Conservation (phyloP, 2,329 filamentous ascomycete genomes). For the Aspergillus oerlinghausenensis region DNA sequence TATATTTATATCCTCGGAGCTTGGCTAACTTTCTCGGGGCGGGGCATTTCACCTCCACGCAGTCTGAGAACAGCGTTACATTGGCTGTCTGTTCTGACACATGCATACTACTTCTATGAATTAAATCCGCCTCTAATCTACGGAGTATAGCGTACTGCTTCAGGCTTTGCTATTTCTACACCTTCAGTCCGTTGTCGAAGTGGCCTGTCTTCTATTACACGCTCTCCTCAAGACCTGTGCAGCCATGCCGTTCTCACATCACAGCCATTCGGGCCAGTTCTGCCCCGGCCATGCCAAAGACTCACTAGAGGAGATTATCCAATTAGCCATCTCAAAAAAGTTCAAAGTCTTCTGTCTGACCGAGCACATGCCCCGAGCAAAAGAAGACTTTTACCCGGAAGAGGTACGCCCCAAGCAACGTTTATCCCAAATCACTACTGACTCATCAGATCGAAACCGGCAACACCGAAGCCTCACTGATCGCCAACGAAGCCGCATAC, state of each 20-base stretch:
- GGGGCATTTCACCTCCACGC: background rate
- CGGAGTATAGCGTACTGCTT: background rate
- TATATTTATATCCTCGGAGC: background rate
- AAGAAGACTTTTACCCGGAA: conserved; percentile 84
- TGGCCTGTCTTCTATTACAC: background rate
- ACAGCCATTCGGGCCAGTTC: conserved; percentile 97
- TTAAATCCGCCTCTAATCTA: background rate
- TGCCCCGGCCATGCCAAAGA: conserved; percentile 85
- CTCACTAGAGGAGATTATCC: conserved; percentile 76
- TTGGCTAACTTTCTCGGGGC: background rate
- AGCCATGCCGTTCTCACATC: conserved; percentile 91
- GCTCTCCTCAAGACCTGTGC: background rate
- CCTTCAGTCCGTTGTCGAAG: background rate
- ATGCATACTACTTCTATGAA: background rate
- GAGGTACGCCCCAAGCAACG: conserved; percentile 52
- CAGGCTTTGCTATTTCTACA: background rate
- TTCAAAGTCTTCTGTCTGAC: conserved; percentile 84
- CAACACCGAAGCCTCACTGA: conserved; percentile 26
- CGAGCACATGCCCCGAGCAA: conserved; percentile 87
- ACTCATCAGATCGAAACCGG: conserved; percentile 26
- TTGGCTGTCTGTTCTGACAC: background rate
- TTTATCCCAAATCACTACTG: background rate
- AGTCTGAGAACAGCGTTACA: background rate
- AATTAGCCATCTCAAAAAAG: conserved; percentile 69
- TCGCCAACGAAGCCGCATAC: conserved; percentile 59